Evolutionary conservation across 768 basidiomycete species (phyloP).

Genomic region (Chalciporus chontae): DNA sequence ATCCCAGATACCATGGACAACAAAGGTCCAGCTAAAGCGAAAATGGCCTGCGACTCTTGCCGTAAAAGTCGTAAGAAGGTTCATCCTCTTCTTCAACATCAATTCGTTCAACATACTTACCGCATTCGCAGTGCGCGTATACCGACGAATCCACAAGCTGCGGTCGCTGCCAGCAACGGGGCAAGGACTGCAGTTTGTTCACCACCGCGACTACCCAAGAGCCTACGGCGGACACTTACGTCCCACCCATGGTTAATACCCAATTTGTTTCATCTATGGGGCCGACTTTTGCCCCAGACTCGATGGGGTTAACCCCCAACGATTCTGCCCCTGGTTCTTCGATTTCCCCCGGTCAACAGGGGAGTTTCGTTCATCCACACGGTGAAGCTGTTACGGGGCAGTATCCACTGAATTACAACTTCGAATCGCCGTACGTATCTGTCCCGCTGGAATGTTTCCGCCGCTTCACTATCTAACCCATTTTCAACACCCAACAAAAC

Average conservation of each 20-base stretch:
- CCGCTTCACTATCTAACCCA: constrained; percentile 2
- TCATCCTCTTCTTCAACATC: not conserved
- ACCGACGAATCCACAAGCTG: constrained; percentile 11
- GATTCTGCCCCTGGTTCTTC: constrained; percentile 1
- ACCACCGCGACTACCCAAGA: constrained; percentile 1
- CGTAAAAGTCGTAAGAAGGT: constrained; percentile 27
- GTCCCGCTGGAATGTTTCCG: not conserved
- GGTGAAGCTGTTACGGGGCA: no score
- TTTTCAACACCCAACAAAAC: constrained; percentile 6
- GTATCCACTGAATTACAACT: not conserved
- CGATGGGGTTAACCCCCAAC: constrained; percentile 7
- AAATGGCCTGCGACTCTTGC: constrained; percentile 23
- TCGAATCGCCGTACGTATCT: constrained; percentile 8
- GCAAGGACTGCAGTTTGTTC: constrained; percentile 17
- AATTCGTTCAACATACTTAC: not conserved
- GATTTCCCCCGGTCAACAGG: not conserved
- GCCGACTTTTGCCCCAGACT: not conserved
- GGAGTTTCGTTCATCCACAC: no score
- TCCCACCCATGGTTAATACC: not conserved
- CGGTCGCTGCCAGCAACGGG: constrained; percentile 14
- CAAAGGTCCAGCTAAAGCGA: constrained; percentile 17
- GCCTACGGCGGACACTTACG: not conserved
- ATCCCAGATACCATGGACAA: constrained; percentile 16
- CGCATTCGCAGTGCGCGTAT: constrained; percentile 16
- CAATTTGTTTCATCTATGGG: not conserved